Evolutionary conservation across 2,329 filamentous ascomycete species (phyloP).

Genomic region (Trichophyton equinum): DNA sequence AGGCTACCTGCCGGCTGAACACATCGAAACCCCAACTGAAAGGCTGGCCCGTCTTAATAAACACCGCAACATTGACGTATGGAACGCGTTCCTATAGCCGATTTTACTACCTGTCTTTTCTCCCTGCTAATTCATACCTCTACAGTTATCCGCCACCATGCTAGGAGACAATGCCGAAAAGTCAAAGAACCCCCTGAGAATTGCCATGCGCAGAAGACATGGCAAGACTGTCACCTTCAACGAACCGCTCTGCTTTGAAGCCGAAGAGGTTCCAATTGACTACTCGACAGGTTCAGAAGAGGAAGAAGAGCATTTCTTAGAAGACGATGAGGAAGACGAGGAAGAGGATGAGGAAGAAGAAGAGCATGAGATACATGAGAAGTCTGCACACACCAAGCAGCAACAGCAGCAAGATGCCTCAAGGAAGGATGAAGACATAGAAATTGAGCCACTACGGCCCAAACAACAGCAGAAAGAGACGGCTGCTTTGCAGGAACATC

Average conservation of each 20-base stretch:
- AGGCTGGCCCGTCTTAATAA: conserved; percentile 88
- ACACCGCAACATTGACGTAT: conserved; percentile 91
- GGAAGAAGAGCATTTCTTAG: conserved; percentile 35
- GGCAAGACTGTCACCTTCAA: conserved; percentile 79
- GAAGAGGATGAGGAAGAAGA: conserved; percentile 19
- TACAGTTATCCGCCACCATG: conserved; percentile 56
- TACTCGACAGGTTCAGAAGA: conserved; percentile 63
- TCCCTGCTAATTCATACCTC: conserved; percentile 1
- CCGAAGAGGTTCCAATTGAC: conserved; percentile 66
- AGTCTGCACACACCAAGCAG: background rate
- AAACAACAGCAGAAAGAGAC: conserved; percentile 29
- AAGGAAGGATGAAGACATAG: conserved; percentile 26
- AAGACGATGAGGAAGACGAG: conserved; percentile 24
- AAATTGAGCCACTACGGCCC: conserved; percentile 34
- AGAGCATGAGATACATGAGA: conserved; percentile 12
- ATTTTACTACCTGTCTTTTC: background rate
- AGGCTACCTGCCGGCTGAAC: conserved; percentile 94
- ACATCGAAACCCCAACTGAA: conserved; percentile 96
- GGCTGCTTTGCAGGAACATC: conserved; percentile 12
- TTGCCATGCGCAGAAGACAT: conserved; percentile 68
- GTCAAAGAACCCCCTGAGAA: conserved; percentile 68
- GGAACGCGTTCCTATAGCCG: conserved; percentile 23
- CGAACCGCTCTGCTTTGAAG: conserved; percentile 74
- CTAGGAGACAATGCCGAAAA: conserved; percentile 64
- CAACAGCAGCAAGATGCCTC: conserved; percentile 19